Evolutionary conservation across 2,329 filamentous ascomycete genomes (phyloP).

Genomic region (Chaetothyriales sp.): DNA sequence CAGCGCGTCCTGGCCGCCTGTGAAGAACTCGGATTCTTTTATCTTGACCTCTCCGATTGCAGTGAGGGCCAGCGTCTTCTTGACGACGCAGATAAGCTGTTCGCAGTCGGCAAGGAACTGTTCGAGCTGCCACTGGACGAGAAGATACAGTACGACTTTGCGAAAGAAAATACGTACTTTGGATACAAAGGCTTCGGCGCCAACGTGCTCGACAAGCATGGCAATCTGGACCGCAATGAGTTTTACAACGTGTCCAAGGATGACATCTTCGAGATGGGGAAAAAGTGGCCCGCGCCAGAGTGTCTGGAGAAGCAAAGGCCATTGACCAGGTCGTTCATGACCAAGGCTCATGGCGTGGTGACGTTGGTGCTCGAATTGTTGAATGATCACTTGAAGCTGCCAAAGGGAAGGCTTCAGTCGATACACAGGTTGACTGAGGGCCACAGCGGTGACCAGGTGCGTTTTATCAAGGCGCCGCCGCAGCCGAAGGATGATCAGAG

Average conservation of each 20-base stretch:
- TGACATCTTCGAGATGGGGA: constrained; percentile 32
- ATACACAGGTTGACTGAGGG: constrained; percentile 31
- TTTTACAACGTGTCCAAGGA: constrained; percentile 44
- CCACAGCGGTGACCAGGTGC: constrained; percentile 40
- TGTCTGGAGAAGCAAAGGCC: constrained; percentile 26
- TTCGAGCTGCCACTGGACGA: constrained; percentile 38
- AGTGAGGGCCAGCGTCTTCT: constrained; percentile 29
- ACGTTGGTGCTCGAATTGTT: constrained; percentile 32
- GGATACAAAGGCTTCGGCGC: constrained; percentile 40
- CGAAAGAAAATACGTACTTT: constrained; percentile 35
- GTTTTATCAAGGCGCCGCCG: constrained; percentile 38
- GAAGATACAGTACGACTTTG: constrained; percentile 43
- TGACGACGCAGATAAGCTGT: constrained; percentile 32
- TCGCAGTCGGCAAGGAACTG: constrained; percentile 32
- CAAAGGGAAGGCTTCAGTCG: constrained; percentile 28
- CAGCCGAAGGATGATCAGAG: constrained; percentile 30
- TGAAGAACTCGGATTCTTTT: constrained; percentile 44
- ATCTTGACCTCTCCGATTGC: constrained; percentile 34
- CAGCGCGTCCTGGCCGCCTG: constrained; percentile 27
- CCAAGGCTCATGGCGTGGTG: constrained; percentile 33
- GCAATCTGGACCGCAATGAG: constrained; percentile 39
- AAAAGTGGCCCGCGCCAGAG: constrained; percentile 30
- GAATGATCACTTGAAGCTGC: constrained; percentile 32
- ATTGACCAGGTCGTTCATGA: constrained; percentile 32
- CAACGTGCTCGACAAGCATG: constrained; percentile 33